Percentiles rank a stretch among this genome's conserved stretches.
phyloP scores from a whole-genome alignment of 2,329 filamentous ascomycete species.

The Verticillium longisporum region DNA sequence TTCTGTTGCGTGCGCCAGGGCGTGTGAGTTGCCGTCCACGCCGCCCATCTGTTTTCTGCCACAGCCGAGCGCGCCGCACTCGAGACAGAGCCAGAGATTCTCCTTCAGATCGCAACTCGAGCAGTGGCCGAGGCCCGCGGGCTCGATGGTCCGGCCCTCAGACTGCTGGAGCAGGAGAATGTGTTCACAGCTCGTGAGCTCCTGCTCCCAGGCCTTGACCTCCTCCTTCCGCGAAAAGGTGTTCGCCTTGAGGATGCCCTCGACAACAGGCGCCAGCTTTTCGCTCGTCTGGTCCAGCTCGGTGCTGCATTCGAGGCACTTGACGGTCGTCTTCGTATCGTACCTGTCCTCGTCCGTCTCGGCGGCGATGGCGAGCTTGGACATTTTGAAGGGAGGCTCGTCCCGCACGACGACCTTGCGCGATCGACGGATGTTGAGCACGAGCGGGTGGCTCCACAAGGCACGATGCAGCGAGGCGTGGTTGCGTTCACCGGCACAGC shows the following conservation, averaged over 20 bases:
- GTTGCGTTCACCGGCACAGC: constrained; percentile 70
- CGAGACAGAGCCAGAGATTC: constrained; percentile 92
- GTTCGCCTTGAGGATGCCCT: constrained; percentile 82
- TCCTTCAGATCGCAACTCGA: constrained; percentile 82
- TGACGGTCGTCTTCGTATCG: constrained; percentile 66
- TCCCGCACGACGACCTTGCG: constrained; percentile 69
- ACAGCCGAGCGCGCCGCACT: constrained; percentile 91
- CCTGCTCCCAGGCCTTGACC: constrained; percentile 97
- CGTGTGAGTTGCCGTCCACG: constrained; percentile 87
- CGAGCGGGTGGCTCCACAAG: constrained; percentile 67
- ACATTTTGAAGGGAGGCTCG: constrained; percentile 91
- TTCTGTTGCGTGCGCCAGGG: constrained; percentile 67
- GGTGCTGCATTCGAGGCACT: constrained; percentile 72
- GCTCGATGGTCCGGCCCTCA: constrained; percentile 59
- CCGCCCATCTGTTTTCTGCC: constrained; percentile 89
- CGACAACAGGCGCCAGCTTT: constrained; percentile 65
- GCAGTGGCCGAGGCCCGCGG: constrained; percentile 76
- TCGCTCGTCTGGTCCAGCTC: constrained; percentile 61
- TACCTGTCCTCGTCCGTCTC: constrained; percentile 93
- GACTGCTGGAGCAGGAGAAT: constrained; percentile 74
- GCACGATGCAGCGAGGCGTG: constrained; percentile 71
- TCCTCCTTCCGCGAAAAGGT: constrained; percentile 92
- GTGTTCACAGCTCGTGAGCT: constrained; percentile 86
- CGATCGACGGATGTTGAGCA: constrained; percentile 82
- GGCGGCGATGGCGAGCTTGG: constrained; percentile 87